Percentiles rank a stretch among this genome's conserved stretches.
Evolutionary conservation across 129 eudicot species (phyloP).

Genomic region (Oenanthe sinensis): DNA sequence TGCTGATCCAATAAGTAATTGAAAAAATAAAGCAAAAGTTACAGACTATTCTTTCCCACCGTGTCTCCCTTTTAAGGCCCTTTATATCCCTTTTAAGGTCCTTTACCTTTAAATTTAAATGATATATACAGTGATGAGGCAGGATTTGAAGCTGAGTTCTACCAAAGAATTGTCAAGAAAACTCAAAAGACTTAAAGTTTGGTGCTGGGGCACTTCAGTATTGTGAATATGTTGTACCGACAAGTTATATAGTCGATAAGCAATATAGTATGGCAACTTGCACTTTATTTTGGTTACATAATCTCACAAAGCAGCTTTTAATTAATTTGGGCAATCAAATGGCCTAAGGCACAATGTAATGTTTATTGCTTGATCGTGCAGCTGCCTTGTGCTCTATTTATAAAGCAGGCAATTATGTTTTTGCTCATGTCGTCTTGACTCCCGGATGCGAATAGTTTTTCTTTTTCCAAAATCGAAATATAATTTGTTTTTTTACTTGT

Average conservation of each 20-base stretch:
- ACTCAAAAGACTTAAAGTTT: not conserved
- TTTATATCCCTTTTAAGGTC: not conserved
- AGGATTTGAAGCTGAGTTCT: not conserved
- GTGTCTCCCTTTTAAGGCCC: not conserved
- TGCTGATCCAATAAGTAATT: conserved; percentile 11
- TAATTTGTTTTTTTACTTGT: not conserved
- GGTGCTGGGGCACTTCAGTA: not conserved
- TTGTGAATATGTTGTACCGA: not conserved
- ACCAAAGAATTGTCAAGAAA: not conserved
- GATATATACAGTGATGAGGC: not conserved
- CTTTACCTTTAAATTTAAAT: not conserved
- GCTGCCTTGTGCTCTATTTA: not conserved
- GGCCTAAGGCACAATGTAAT: not conserved
- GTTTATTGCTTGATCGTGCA: not conserved
- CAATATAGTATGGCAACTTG: not conserved
- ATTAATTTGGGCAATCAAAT: not conserved
- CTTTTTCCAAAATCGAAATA: not conserved
- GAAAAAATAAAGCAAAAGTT: conserved; percentile 25
- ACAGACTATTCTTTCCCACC: conserved; percentile 15
- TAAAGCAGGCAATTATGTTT: not conserved
- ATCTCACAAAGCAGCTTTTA: not conserved
- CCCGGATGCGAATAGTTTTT: not conserved
- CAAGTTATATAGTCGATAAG: no score
- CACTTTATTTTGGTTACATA: not conserved
- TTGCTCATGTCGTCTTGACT: not conserved